A percentile compares a stretch with the other conserved stretches of the same genome.
Evolutionary conservation across 805 yeast species (phyloP).

Genomic region (Sugiyamaella smithiae): DNA sequence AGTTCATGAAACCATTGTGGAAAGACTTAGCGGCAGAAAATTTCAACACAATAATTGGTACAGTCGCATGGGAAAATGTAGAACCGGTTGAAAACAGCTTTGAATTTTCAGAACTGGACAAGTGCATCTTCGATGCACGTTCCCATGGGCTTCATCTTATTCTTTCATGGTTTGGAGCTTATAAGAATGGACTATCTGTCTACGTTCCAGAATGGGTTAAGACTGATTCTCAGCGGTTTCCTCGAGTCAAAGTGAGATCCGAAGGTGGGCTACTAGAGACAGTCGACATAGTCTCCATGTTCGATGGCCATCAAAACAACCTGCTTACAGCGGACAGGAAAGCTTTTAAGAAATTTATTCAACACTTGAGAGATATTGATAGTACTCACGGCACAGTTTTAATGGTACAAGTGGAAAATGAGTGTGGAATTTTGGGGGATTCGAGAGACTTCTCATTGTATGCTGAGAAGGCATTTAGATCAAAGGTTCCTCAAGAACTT

Average conservation of each 20-base stretch:
- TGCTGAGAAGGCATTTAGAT: constrained; percentile 11
- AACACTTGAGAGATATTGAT: constrained; percentile 16
- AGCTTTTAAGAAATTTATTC: constrained; percentile 17
- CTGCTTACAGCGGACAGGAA: constrained; percentile 13
- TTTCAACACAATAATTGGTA: constrained; percentile 20
- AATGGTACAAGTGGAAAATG: constrained; percentile 23
- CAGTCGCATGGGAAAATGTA: constrained; percentile 22
- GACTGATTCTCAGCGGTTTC: constrained; percentile 15
- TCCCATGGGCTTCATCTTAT: constrained; percentile 14
- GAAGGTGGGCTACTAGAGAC: constrained; percentile 1
- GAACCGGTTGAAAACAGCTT: constrained; percentile 22
- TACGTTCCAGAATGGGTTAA: constrained; percentile 22
- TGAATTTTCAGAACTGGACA: constrained; percentile 18
- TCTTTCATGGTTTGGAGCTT: constrained; percentile 23
- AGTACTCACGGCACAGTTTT: constrained; percentile 14
- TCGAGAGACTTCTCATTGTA: constrained; percentile 11
- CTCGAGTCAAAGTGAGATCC: constrained; percentile 11
- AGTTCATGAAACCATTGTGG: constrained; percentile 19
- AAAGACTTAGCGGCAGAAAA: constrained; percentile 10
- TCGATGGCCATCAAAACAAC: neutral
- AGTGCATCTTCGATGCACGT: constrained; percentile 17
- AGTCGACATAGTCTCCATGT: constrained; percentile 15
- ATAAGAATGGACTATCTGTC: constrained; percentile 20
- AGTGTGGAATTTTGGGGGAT: constrained; percentile 21
- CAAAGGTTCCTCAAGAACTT: constrained; percentile 13